Conservation (phyloP, 225 moss, liverwort and hornwort species). For the Pseudisothecium myosuroides region DNA sequence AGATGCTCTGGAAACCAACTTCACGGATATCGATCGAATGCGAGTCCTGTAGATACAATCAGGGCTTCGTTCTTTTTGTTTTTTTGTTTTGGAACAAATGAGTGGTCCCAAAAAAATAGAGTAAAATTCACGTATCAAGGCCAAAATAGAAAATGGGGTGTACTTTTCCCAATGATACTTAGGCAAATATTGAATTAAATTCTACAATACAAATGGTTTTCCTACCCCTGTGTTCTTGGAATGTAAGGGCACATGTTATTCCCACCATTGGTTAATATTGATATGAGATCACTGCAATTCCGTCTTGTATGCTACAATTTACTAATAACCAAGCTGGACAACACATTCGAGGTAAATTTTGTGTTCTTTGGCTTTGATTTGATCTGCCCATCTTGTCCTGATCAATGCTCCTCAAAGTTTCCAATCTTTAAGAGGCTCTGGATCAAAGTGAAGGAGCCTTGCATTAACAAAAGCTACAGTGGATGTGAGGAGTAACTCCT, state of each 20-base stretch:
- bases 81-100: not conserved
- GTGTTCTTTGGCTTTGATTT: not conserved
- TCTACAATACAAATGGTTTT: not conserved
- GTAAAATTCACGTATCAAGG: not conserved
- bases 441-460: not conserved
- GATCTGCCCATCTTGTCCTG: not conserved
- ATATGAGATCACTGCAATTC: not conserved
- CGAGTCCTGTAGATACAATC: not conserved
- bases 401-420: not conserved
- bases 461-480: not conserved
- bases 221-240: not conserved
- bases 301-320: not conserved
- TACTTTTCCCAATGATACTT: not conserved
- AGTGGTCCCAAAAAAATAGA: not conserved
- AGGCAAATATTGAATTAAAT: not conserved
- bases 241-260: too few relatives aligned
- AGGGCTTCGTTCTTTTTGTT: not conserved
- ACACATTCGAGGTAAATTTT: not conserved
- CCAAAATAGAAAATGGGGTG: not conserved
- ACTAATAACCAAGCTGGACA: not conserved
- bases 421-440: not conserved
- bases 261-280: too few relatives aligned
- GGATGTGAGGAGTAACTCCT: too few relatives aligned
- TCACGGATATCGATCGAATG: not conserved
- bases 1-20: not conserved